A percentile compares a stretch with the other conserved stretches of the same genome.
These are phyloP conservation scores for Aspergillus pseudonomiae DNA, from an alignment of 2,329 filamentous ascomycete genomes.

Conservation along the genomic window DNA sequence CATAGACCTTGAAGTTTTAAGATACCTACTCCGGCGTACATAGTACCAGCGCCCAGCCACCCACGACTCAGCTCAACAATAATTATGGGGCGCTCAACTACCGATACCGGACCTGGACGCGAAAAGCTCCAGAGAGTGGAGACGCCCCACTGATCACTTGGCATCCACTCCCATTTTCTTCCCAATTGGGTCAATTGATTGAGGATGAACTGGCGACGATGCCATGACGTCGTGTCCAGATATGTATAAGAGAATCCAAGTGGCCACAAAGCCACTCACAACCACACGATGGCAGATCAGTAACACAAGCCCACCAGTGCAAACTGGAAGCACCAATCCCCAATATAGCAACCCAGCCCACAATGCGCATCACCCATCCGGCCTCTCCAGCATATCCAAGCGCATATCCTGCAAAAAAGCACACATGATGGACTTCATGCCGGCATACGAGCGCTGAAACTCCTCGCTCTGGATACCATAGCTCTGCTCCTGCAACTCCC, in stretches of 20 bases:
- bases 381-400: constrained; percentile 8
- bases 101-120: neutral
- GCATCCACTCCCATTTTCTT: neutral
- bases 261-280: neutral
- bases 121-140: neutral
- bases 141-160: neutral
- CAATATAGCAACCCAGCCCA: no score
- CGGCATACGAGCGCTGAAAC: constrained; percentile 9
- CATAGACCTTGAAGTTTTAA: neutral
- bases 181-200: neutral
- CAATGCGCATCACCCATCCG: neutral
- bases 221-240: neutral
- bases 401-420: constrained; percentile 14
- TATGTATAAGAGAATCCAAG: neutral
- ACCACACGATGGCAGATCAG: no score
- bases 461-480: constrained; percentile 16
- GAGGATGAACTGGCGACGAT: neutral
- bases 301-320: no score
- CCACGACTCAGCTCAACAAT: neutral
- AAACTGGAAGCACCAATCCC: neutral
- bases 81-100: neutral
- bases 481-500: constrained; percentile 15
- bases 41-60: neutral
- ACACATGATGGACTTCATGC: constrained; percentile 10
- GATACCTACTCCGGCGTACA: neutral